These are phyloP conservation scores for Straminergon stramineum DNA, from an alignment of 225 moss, liverwort and hornwort genomes.

Conservation along the genomic window DNA sequence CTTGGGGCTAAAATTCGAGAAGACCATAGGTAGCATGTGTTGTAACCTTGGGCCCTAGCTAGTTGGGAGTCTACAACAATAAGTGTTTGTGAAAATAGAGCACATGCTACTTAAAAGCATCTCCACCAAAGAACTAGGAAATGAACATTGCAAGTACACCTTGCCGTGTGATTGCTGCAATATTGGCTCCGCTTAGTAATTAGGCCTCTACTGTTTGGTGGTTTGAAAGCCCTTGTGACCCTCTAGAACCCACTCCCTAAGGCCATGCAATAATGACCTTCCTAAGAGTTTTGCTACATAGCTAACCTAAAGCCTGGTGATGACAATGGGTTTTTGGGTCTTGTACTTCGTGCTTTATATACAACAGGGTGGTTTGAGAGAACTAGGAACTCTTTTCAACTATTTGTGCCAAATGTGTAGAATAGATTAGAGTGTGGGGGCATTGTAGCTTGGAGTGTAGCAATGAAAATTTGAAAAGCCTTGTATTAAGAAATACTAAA, in stretches of 20 bases:
- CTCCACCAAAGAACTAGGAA: rapidly evolving
- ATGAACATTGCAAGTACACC: neutral
- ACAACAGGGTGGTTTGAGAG: rapidly evolving
- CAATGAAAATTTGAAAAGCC: neutral
- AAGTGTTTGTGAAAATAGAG: neutral
- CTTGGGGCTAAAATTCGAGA: rapidly evolving
- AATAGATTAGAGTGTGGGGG: rapidly evolving
- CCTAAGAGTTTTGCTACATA: rapidly evolving
- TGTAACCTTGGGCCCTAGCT: neutral
- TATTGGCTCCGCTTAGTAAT: rapidly evolving
- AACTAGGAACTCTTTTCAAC: neutral
- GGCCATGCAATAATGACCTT: rapidly evolving
- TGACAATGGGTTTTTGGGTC: neutral
- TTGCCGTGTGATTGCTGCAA: neutral
- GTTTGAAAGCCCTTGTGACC: neutral
- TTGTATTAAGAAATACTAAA: rapidly evolving
- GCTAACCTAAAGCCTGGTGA: rapidly evolving
- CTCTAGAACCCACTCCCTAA: neutral
- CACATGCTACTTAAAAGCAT: neutral
- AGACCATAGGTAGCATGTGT: rapidly evolving
- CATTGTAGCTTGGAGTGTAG: rapidly evolving
- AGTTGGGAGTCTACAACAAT: neutral
- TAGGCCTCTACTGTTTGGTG: neutral
- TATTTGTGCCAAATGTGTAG: no score
- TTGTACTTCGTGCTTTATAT: rapidly evolving